Evolutionary conservation across 1,284 basidiomycete species (phyloP), one percentile per base, ranked within the genome.

Genomic region (Rhizopogon parksii): DNA sequence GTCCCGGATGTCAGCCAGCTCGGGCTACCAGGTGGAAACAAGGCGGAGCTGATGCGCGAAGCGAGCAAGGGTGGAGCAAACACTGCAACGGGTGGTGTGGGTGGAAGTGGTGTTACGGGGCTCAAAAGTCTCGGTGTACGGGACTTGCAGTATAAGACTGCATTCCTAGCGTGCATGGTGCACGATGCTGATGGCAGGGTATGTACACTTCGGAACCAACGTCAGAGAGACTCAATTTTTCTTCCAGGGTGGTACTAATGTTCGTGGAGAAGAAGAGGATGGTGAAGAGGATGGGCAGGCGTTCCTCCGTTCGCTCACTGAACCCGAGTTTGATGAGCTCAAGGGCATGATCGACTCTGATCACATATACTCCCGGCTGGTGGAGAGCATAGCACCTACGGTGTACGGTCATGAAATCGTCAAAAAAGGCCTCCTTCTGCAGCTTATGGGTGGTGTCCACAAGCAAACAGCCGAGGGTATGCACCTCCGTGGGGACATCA

Each of bases 401-500:
- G 95, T 99, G 1, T 99, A 98, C 61, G 95, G 94, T 0, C 95
- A 97, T 67, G 95, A 98, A 64, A 95, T 97, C 50, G 94, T 97
- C 60, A 99, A 99, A 75, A 99, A 99, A 69, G 96, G 96, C 7
- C 79, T 99, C 36, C 72, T 99, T n/a, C 77, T 99, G 11, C 96
- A 99, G 66, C 80, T 99, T 39, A 93, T 99, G 91, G 95, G 96
- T n/a, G 96, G 96, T 40, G 95, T 99, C 9, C 95, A 99, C 74
- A 99, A 99, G 68, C 84, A 94, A 66, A 99, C 95, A 0, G 74
- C 79, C 0, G 96, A 99, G 68, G 96, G 96, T 40, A 99, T 99
- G 80, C 84, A 98, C 66, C 77, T 99, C 15, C 85, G 96, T 70
- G 96, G 96, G 2, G 96, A 99, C 64, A 88, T 99, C 69, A 99